phyloP scores from a whole-genome alignment of 176 grass and related monocot genomes.

The barley (Hordeum vulgare) region MorexV3_pseudomolecules_assembly NC_058518.1:359178177-359178676 shows the following conservation, averaged over 20 bases:
- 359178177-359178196: not conserved
- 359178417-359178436: slow-evolving; percentile 19
- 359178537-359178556: slow-evolving; percentile 46
- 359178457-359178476: slow-evolving; percentile 33
- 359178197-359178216: not conserved
- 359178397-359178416: slow-evolving; percentile 46
- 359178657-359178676: slow-evolving; percentile 79
- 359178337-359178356: not conserved
- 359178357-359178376: slow-evolving; percentile 36
- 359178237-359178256: not conserved
- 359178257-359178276: not conserved
- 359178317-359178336: not conserved
- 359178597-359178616: slow-evolving; percentile 62
- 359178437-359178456: slow-evolving; percentile 77
- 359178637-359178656: slow-evolving; percentile 80
- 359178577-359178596: slow-evolving; percentile 64
- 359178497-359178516: slow-evolving; percentile 48
- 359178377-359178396: slow-evolving; percentile 85
- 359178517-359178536: slow-evolving; percentile 64
- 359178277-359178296: not conserved
- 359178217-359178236: not conserved
- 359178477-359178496: not conserved
- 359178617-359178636: slow-evolving; percentile 78
- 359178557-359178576: slow-evolving; percentile 39
- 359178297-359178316: not conserved